Conservation (phyloP, 352 stramenopile species). For the Phytophthora foliorum region DNA sequence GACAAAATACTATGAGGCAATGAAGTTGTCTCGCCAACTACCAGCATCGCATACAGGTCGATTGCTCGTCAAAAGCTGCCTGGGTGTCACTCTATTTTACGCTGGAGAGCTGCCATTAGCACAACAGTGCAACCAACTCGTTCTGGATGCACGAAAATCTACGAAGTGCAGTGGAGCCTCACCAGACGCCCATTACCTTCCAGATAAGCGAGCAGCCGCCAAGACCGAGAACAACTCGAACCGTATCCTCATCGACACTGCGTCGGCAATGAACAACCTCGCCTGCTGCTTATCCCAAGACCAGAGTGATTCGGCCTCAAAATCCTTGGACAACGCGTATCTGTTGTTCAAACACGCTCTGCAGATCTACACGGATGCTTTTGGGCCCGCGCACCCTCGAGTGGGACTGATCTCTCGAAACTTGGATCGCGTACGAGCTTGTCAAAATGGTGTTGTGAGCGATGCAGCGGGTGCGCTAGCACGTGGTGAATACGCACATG, state of each 20-base stretch:
- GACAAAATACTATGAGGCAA: constrained; percentile 57
- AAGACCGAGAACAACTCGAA: constrained; percentile 5
- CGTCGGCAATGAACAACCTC: constrained; percentile 81
- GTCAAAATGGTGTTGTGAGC: constrained; percentile 54
- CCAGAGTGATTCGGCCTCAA: constrained; percentile 33
- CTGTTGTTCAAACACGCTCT: constrained; percentile 63
- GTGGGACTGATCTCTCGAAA: constrained; percentile 58
- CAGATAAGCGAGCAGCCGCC: constrained; percentile 14
- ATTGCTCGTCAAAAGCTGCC: constrained; percentile 55
- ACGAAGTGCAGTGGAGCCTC: constrained; percentile 28
- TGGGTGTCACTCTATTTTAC: constrained; percentile 73
- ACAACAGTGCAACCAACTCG: constrained; percentile 63
- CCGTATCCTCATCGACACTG: constrained; percentile 55
- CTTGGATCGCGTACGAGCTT: constrained; percentile 51
- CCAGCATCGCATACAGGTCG: constrained; percentile 44
- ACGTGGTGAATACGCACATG: constrained; percentile 63
- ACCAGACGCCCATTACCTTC: neutral
- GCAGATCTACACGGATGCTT: constrained; percentile 57
- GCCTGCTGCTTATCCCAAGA: constrained; percentile 76
- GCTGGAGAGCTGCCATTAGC: constrained; percentile 55
- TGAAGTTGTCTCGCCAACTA: constrained; percentile 51
- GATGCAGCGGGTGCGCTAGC: constrained; percentile 52
- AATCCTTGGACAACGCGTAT: constrained; percentile 61
- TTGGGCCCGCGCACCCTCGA: constrained; percentile 54
- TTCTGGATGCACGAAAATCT: constrained; percentile 49